Base-by-base conservation (phyloP, 1,139 yeast genomes). In the Suhomyces anneliseae region DNA sequence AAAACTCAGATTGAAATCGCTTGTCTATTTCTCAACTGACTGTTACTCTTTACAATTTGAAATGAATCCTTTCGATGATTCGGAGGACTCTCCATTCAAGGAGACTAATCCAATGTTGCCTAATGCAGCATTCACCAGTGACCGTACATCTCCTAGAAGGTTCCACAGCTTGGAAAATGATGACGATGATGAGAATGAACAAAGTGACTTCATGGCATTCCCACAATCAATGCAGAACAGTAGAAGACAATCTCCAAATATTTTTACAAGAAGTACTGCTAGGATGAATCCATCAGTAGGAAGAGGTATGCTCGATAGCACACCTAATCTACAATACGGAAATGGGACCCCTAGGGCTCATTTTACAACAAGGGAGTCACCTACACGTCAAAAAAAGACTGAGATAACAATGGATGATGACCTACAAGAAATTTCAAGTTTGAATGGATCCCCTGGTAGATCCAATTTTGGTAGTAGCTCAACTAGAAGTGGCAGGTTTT, bases 321-420 rank as follows among this genome's bases (percentile, higher is more conserved):
- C 71, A 7, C 72, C 72, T 2, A 58, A 59, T 40, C 60, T 67
- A 39, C 55, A 52, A 45, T 62, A 46, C 46, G 56, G 54, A 19
- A 47, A 46, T 33, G 52, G 48, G 3, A 79, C 85, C 3, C 75
- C 83, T 4, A 66, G 85, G 55, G 77, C 82, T 8, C 76, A 76
- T 45, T 83, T 74, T 55, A 82, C 90, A 1, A 69, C 78, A 26
- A 68, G 78, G 54, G 90, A 85, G 57, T 85, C 90, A 0, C 93
- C 93, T 33, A 78, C 73, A 48, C 78, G 89, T 60, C 74, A 74
- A 41, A 70, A 68, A 29, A 74, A 74, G 43, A 76, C 78, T 4
- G 74, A 81, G 11, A 65, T 82, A 9, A 66, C 78, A 10, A 73
- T 79, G 27, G 66, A 74, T 27, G 75, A 68, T 27, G 76, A 69